A percentile compares a stretch with the other conserved stretches of the same genome.
Evolutionary conservation across 192 early-diverging fungal species (phyloP).

Genomic region (Geosiphon pyriformis): DNA sequence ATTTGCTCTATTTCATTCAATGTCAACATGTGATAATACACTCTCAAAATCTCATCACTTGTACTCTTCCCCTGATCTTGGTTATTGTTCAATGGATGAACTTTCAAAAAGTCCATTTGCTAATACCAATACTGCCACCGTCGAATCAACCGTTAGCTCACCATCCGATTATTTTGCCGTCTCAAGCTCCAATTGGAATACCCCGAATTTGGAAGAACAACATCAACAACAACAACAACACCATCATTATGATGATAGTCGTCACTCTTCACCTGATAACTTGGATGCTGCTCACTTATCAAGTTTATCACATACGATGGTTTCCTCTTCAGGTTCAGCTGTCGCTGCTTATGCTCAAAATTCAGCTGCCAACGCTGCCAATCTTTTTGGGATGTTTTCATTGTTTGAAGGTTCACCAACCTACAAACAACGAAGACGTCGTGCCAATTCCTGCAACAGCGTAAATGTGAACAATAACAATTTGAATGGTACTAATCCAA

Average conservation of each 20-base stretch:
- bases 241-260: conserved; percentile 6
- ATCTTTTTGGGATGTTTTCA: conserved; percentile 51
- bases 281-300: conserved; percentile 37
- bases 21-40: conserved; percentile 8
- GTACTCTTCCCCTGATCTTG: conserved; percentile 22
- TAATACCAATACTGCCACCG: neutral
- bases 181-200: conserved; percentile 7
- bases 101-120: conserved; percentile 13
- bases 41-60: conserved; percentile 14
- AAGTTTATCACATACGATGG: conserved; percentile 14
- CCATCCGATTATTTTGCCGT: conserved; percentile 5
- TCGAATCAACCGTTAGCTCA: neutral
- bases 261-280: conserved; percentile 35
- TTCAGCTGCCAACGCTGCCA: conserved; percentile 30
- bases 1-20: conserved; percentile 22
- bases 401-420: conserved; percentile 66
- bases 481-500: neutral
- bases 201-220: conserved; percentile 4
- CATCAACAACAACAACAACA: neutral
- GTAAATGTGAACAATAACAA: conserved; percentile 24
- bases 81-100: conserved; percentile 23
- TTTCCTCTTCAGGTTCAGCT: conserved; percentile 25
- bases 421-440: conserved; percentile 66
- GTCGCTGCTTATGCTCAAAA: conserved; percentile 16
- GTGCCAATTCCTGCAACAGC: conserved; percentile 41